phyloP scores from a whole-genome alignment of 1,284 basidiomycete species.

The Cystobasidium pallidum region DNA sequence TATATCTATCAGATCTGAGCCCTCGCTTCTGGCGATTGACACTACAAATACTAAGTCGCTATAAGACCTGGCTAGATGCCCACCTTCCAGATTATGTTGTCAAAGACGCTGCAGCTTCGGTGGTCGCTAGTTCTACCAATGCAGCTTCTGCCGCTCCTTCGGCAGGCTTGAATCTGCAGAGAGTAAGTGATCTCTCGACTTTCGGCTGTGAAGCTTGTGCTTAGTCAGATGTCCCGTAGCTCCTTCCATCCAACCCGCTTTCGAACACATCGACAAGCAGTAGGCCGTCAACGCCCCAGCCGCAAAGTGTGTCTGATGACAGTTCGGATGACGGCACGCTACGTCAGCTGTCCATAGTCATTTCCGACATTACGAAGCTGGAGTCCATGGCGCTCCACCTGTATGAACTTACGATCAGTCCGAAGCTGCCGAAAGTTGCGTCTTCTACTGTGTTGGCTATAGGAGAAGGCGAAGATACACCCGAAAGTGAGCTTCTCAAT shows the following conservation, averaged over 20 bases:
- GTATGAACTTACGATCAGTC: conserved; percentile 6
- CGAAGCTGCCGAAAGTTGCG: conserved; percentile 20
- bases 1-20: conserved; percentile 78
- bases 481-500: conserved; percentile 14
- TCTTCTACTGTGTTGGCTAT: conserved; percentile 34
- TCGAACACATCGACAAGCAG: not conserved
- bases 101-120: conserved; percentile 45
- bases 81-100: conserved; percentile 54
- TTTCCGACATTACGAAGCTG: conserved; percentile 21
- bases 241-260: conserved; percentile 22
- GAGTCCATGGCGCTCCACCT: conserved; percentile 11
- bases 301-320: conserved; percentile 19
- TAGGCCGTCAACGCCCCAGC: conserved; percentile 32
- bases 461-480: conserved; percentile 39
- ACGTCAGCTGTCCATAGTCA: conserved; percentile 33
- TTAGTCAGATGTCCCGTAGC: conserved; percentile 36
- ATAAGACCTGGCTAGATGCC: conserved; percentile 70
- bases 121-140: not conserved
- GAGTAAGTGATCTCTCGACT: too few species aligned
- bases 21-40: conserved; percentile 85
- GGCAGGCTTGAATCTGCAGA: conserved; percentile 27
- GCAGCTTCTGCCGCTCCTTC: not conserved
- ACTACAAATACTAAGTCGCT: conserved; percentile 75
- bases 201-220: too few species aligned
- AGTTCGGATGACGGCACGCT: conserved; percentile 20